Evolutionary conservation across 129 eudicot species (phyloP), one percentile per base, ranked within the genome.

Genomic region (Flaveria linearis): DNA sequence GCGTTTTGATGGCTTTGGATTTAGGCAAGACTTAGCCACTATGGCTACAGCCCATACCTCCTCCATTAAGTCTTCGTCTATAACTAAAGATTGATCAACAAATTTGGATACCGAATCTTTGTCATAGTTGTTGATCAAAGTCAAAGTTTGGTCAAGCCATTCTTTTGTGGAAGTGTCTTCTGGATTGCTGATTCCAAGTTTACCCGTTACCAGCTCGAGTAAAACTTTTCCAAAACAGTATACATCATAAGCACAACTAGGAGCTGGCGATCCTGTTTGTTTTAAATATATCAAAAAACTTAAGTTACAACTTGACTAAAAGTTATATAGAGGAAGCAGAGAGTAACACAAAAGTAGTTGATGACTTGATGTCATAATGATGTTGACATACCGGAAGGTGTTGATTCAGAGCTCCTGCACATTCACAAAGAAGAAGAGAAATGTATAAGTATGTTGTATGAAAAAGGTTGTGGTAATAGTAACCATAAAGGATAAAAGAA

Each of bases 21-120:
- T 87, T 14, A 92, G 80, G 73, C 97, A 92, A 12, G 96, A 87
- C 62, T 86, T 90, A 14, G 98, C 98, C 51, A 92, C 92, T 14
- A 92, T 86, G 42, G 98, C 96, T 78, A 92, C 86, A 4, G 98
- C 92, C 98, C 98, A 89, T 28, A 92, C 93, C 66, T 90, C 98
- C 43, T 92, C 96, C 22, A 90, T 72, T 2, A 92, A 85, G 71
- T 92, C 98, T 45, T 92, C 98, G 2, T 92, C 92, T 64, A 90
- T 71, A 11, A 88, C 82, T 28, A 92, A 77, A 15, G 96, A 84
- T 74, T 74, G 88, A 68, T 90, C 96, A 1, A 89, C 56, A 16
- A 90, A 84, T 69, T 88, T 90, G 17, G 84, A 71, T 55, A 90
- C 63, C 20, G 75, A 80, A 61, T 92, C 94, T 84, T 81, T 89